phyloP scores from a whole-genome alignment of 768 basidiomycete species.

The Crucibulum laeve region DNA sequence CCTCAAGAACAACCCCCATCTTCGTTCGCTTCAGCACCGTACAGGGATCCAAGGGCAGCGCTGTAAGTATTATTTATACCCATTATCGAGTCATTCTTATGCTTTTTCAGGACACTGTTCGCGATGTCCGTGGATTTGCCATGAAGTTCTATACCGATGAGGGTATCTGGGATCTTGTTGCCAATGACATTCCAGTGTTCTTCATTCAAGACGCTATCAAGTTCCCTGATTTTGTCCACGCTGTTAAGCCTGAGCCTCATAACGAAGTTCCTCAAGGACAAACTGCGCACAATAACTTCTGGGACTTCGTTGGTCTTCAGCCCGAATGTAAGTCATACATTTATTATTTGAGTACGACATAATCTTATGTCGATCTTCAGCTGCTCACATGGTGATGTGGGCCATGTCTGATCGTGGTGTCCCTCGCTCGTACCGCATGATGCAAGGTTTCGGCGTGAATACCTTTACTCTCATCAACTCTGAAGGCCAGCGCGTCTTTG shows the following conservation, averaged over 20 bases:
- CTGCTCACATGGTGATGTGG: conserved; percentile 81
- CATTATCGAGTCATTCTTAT: neutral
- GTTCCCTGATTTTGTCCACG: conserved; percentile 83
- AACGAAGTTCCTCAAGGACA: conserved; percentile 75
- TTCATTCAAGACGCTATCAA: conserved; percentile 81
- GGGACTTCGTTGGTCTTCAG: conserved; percentile 76
- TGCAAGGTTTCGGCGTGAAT: conserved; percentile 89
- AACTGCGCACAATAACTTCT: conserved; percentile 79
- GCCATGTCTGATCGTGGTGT: conserved; percentile 80
- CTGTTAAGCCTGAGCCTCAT: conserved; percentile 82
- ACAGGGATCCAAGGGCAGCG: conserved; percentile 75
- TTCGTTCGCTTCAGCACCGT: conserved; percentile 89
- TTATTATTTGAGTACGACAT: conserved; percentile 1
- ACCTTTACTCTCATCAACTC: conserved; percentile 74
- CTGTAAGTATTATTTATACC: conserved; percentile 41
- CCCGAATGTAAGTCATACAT: conserved; percentile 45
- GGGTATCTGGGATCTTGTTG: conserved; percentile 86
- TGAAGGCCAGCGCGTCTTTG: conserved; percentile 67
- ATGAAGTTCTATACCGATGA: conserved; percentile 79
- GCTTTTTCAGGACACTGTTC: conserved; percentile 54
- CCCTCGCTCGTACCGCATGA: conserved; percentile 83
- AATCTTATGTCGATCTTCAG: conserved; percentile 20
- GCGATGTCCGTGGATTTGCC: conserved; percentile 88
- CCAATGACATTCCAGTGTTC: conserved; percentile 81
- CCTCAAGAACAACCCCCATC: conserved; percentile 66